Evolutionary conservation across 768 basidiomycete species (phyloP).

Genomic region (Mycena metata): DNA sequence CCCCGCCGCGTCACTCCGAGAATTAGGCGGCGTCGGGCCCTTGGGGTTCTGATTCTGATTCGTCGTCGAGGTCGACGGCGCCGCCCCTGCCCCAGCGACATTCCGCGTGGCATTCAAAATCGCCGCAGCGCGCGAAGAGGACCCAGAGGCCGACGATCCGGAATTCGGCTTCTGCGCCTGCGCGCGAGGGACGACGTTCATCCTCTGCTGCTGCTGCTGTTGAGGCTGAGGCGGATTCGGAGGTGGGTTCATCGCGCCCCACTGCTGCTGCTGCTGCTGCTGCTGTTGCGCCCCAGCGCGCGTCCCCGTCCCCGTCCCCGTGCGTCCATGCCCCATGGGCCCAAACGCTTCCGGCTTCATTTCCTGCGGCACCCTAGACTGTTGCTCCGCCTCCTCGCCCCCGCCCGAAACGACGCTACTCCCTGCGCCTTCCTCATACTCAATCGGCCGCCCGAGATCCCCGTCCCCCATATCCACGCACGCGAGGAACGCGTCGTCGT

Average conservation of each 20-base stretch:
- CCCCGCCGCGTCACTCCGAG: neutral
- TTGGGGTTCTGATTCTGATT: slow-evolving; percentile 15
- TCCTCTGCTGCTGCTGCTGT: slow-evolving; percentile 25
- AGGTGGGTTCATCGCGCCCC: slow-evolving; percentile 17
- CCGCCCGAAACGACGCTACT: slow-evolving; percentile 38
- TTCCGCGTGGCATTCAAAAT: neutral
- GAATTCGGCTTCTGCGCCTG: slow-evolving; percentile 12
- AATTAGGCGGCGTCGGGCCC: neutral
- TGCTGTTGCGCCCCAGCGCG: slow-evolving; percentile 6
- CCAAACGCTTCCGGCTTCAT: slow-evolving; percentile 21
- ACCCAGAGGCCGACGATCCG: neutral
- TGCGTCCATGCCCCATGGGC: slow-evolving; percentile 28
- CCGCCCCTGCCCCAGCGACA: neutral
- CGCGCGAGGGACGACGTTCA: neutral
- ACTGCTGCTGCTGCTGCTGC: slow-evolving; percentile 5
- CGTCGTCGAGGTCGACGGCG: neutral
- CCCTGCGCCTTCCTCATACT: slow-evolving; percentile 57
- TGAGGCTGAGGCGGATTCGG: slow-evolving; percentile 10
- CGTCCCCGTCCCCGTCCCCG: neutral
- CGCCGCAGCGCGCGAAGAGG: slow-evolving; percentile 13
- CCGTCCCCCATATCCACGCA: slow-evolving; percentile 65
- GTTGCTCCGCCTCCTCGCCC: slow-evolving; percentile 33
- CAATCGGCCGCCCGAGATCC: slow-evolving; percentile 60
- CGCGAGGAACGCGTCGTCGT: slow-evolving; percentile 78
- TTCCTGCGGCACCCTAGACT: no score